Percentiles rank a stretch among this genome's conserved stretches.
These are phyloP conservation scores for Sporothrix brunneoviolacea DNA, from an alignment of 2,329 filamentous ascomycete genomes.

Conservation along the genomic window DNA sequence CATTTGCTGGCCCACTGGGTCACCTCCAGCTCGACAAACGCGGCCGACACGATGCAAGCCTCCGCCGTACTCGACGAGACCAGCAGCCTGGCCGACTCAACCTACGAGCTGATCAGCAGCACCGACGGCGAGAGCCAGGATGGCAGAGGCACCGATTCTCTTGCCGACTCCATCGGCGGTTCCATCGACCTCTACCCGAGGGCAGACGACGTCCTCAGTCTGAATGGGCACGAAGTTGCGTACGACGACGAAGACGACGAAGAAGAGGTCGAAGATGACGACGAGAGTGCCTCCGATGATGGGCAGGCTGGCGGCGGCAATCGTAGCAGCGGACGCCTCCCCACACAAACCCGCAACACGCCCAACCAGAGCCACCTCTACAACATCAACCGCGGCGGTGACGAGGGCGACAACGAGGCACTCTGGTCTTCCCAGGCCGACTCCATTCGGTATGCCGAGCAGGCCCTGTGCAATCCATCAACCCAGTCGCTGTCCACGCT, in stretches of 20 bases:
- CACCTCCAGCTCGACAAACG: constrained; percentile 48
- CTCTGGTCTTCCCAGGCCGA: constrained; percentile 26
- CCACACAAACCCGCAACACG: constrained; percentile 4
- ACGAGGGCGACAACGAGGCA: constrained; percentile 33
- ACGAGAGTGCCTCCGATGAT: constrained; percentile 26
- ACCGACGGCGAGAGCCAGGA: constrained; percentile 50
- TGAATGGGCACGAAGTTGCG: constrained; percentile 31
- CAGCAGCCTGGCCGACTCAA: constrained; percentile 48
- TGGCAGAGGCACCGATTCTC: constrained; percentile 39
- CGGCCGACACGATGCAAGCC: constrained; percentile 34
- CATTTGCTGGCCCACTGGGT: constrained; percentile 53
- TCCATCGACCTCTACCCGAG: constrained; percentile 20
- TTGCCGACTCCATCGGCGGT: constrained; percentile 30
- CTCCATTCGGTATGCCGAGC: constrained; percentile 44
- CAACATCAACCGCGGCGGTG: constrained; percentile 27
- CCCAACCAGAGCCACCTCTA: constrained; percentile 17
- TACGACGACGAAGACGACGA: constrained; percentile 36
- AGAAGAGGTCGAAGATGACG: constrained; percentile 36
- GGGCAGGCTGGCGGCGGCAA: constrained; percentile 31
- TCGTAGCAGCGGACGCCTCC: neutral
- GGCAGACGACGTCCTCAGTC: constrained; percentile 26
- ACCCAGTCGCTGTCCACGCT: constrained; percentile 21
- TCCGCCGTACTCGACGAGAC: constrained; percentile 34
- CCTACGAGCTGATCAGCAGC: constrained; percentile 50
- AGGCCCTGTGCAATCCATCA: constrained; percentile 39